A percentile compares a stretch with the other conserved stretches of the same genome.
Evolutionary conservation across 1,284 basidiomycete species (phyloP).

Genomic region (Microbotryum intermedium): DNA sequence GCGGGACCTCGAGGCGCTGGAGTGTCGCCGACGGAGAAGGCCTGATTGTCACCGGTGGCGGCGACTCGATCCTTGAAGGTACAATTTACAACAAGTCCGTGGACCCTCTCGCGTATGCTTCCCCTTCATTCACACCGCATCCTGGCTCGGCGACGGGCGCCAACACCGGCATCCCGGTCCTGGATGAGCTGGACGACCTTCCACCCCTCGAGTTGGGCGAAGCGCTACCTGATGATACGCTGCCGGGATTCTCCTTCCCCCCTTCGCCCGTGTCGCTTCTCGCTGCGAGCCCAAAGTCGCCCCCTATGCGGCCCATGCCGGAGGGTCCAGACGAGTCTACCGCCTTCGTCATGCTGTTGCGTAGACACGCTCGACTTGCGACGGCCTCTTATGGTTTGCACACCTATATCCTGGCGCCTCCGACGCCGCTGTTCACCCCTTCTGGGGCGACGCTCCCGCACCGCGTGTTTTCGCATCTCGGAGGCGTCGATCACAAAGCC

Average conservation of each 20-base stretch:
- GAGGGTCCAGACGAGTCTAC: background rate
- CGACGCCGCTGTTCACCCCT: slow-evolving; percentile 23
- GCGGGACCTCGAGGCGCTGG: slow-evolving; percentile 10
- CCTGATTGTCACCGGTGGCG: slow-evolving; percentile 16
- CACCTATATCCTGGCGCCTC: slow-evolving; percentile 15
- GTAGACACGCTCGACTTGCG: slow-evolving; percentile 17
- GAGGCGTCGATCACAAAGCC: slow-evolving; percentile 13
- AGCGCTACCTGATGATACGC: background rate
- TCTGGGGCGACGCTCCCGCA: slow-evolving; percentile 19
- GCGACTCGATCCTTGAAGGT: slow-evolving; percentile 15
- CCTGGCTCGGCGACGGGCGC: background rate
- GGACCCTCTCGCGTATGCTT: background rate
- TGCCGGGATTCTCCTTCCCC: slow-evolving; percentile 1
- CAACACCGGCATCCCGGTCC: background rate
- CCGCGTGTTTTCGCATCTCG: slow-evolving; percentile 23
- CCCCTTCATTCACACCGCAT: background rate
- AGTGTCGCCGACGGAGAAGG: slow-evolving; percentile 8
- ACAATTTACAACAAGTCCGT: slow-evolving; percentile 2
- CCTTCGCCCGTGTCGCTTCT: background rate
- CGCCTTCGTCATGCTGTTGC: slow-evolving; percentile 7
- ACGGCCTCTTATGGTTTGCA: slow-evolving; percentile 28
- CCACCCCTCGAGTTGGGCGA: slow-evolving; percentile 9
- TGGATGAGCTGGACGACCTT: slow-evolving; percentile 8
- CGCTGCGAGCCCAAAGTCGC: background rate
- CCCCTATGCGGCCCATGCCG: slow-evolving; percentile 6